Base-by-base conservation (phyloP, 129 eudicot genomes). In the Flaveria bidentis region DNA sequence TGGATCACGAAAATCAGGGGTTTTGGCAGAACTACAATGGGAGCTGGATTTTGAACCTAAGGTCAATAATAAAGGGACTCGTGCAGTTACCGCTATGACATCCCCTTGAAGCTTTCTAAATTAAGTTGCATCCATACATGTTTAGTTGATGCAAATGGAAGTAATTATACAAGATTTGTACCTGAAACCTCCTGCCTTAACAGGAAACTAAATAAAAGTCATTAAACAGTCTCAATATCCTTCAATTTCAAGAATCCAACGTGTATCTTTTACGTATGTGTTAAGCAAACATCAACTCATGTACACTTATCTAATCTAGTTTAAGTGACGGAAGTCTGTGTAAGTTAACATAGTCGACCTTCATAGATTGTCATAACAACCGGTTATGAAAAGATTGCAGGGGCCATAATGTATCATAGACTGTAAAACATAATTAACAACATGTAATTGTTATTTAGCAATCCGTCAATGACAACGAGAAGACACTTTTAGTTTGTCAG, bases 111-210 rank as follows among this genome's bases (percentile, higher is more conserved):
- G 13, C 28, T 20, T 55, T 56, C 14, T 56, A 7, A 28, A 28
- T 46, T 2, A 73, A 74, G 56, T 55, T 55, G 15, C 55, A 22
- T 12, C 66, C 66, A 60, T 25, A 60, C 66, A 2, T 60, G 67
- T 26, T 12, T 23, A 61, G 67, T 61, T 61, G 17, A 26, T 26
- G 63, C 63, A 1, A 20, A 56, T 56, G 63, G 63, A 56, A 56
- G 63, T 20, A 22, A 20, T 20, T 56, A 7, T 20, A 56, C 63
- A 2, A 56, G 14, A 20, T 56, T 20, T 20, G 9, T 56, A 56
- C 63, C 20, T 56, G 30, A 18, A 56, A 56, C 63, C 63, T 56
- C 20, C 14, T 20, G 63, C 9, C 30, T 20, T 56, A 56, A 20
- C 63, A 2, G 1, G 3, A 2, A 22, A 20, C 0, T 56, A 5